Evolutionary conservation across 2,329 filamentous ascomycete species (phyloP).

Genomic region (Exophiala lecanii-corni): DNA sequence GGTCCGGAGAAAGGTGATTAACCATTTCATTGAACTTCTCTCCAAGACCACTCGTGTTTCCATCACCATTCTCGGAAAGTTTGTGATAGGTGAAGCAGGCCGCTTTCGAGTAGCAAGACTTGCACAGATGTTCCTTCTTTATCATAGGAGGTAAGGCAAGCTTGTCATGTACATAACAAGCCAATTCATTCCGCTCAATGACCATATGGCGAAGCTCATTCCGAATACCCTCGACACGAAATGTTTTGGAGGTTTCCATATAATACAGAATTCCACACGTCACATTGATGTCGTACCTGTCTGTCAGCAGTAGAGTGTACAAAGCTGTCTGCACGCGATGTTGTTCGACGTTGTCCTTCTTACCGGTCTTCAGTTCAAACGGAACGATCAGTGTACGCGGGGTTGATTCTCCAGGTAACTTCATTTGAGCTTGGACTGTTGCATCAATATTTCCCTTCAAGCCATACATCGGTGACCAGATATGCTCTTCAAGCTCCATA

Average conservation of each 20-base stretch:
- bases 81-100: slow-evolving; percentile 93
- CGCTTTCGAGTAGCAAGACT: slow-evolving; percentile 82
- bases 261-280: slow-evolving; percentile 91
- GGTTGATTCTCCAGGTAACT: slow-evolving; percentile 56
- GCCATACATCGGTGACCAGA: slow-evolving; percentile 97
- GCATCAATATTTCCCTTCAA: slow-evolving; percentile 97
- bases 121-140: slow-evolving; percentile 74
- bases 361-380: slow-evolving; percentile 93
- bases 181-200: slow-evolving; percentile 86
- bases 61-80: slow-evolving; percentile 76
- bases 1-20: slow-evolving; percentile 66
- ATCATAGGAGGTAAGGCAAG: slow-evolving; percentile 82
- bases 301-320: slow-evolving; percentile 86
- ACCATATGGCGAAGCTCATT: slow-evolving; percentile 94
- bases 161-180: slow-evolving; percentile 76
- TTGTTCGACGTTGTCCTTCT: slow-evolving; percentile 67
- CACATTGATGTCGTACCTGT: slow-evolving; percentile 89
- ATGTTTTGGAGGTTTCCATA: slow-evolving; percentile 81
- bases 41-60: slow-evolving; percentile 74
- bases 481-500: slow-evolving; percentile 92
- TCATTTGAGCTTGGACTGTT: slow-evolving; percentile 82
- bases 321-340: slow-evolving; percentile 92
- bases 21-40: slow-evolving; percentile 79
- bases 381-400: slow-evolving; percentile 74
- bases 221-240: slow-evolving; percentile 77